A percentile compares a stretch with the other conserved stretches of the same genome.
Conservation (phyloP, 345 rosid species). For the Draba incana region DNA sequence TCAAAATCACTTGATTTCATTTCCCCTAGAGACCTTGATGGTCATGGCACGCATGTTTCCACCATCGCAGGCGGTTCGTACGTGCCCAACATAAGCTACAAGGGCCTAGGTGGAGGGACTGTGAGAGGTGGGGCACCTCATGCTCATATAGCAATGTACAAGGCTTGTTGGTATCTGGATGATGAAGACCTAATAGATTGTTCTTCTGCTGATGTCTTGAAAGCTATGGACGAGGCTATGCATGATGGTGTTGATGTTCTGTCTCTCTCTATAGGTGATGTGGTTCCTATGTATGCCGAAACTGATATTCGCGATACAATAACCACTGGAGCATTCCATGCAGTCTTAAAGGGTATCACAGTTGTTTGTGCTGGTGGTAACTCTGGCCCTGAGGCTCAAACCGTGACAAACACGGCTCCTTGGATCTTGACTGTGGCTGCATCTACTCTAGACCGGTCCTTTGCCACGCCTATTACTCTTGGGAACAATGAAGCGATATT, state of each 20-base stretch:
- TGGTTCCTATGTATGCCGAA: constrained; percentile 38
- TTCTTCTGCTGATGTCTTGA: constrained; percentile 49
- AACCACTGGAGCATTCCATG: constrained; percentile 52
- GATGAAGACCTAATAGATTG: not conserved
- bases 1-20: constrained; percentile 40
- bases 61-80: constrained; percentile 52
- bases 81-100: constrained; percentile 46
- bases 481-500: constrained; percentile 41
- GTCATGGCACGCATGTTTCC: constrained; percentile 60
- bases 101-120: constrained; percentile 52
- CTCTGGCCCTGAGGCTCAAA: constrained; percentile 45
- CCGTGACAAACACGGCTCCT: constrained; percentile 53
- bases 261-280: constrained; percentile 48
- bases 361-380: constrained; percentile 48
- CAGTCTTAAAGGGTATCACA: constrained; percentile 46
- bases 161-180: constrained; percentile 54
- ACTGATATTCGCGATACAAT: constrained; percentile 43
- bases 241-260: constrained; percentile 58
- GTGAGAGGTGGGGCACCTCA: constrained; percentile 47
- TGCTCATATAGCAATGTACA: constrained; percentile 57
- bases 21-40: constrained; percentile 54
- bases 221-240: constrained; percentile 62
- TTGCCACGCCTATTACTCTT: constrained; percentile 45
- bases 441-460: constrained; percentile 55
- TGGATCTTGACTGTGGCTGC: constrained; percentile 60